Base-by-base conservation (phyloP, 2,329 filamentous ascomycete species). In the Bipolaris gigantea region DNA sequence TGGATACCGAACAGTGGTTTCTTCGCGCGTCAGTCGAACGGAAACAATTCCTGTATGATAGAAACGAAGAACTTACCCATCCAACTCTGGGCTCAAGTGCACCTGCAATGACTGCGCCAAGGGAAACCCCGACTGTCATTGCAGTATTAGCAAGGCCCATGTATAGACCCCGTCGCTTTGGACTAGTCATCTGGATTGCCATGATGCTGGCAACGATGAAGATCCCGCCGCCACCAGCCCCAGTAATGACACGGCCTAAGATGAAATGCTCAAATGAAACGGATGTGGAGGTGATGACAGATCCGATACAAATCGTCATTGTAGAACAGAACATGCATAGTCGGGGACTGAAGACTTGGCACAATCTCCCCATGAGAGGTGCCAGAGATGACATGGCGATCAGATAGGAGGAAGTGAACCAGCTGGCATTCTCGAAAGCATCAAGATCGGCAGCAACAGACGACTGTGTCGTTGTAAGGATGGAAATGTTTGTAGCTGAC, bases 321-420 rank as follows among this genome's bases (percentile, higher is more conserved):
- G 86, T 82, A 1, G 88, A 82, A 9, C 78, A 80, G 23, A 90
- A 78, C 49, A 92, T 81, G 65, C 89, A 87, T 19, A 78, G 67
- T 21, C 87, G 80, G 0, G 89, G 84, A 0, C 87, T 84, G 72
- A 95, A 93, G 21, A 94, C 85, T 63, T 86, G 85, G 41, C 86
- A 85, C 1, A 95, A 77, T 16, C 89, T 85, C 6, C 90, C 90
- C 35, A 84, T 81, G 2, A 95, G 73, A 0, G 90, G 89, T 0
- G 87, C 83, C 11, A 89, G 74, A 45, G 81, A 82, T n/a, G 72
- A 75, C 71, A 75, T 75, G 49, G 73, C 71, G 25, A 75, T 71
- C 13, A 94, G 79, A 69, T 90, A 95, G 2, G 87, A 81, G 30
- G 88, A 90, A 7, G 88, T 91, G 70, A 94, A 91, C 90, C 90